Evolutionary conservation across 768 basidiomycete species (phyloP), one percentile per base, ranked within the genome.

Genomic region (Boletellus sp.): DNA sequence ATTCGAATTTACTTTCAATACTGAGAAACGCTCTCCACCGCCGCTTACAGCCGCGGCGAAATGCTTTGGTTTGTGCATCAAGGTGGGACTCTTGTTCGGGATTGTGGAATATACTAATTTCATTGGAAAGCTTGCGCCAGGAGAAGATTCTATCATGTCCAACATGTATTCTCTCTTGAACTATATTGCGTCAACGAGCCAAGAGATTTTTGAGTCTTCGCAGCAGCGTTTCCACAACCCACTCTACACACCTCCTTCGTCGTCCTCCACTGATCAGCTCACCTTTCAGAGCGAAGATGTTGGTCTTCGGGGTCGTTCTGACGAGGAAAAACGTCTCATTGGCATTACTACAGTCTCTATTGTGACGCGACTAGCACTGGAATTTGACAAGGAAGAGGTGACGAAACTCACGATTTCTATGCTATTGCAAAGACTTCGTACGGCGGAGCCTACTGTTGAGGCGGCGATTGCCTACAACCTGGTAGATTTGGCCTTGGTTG

Each of bases 81-180:
- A 85, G 70, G 91, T 91, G 57, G 23, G 39, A 9, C 3, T 45
- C 23, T 13, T 26, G 26, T 40, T 6, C 32, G 11, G 20, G n/a
- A 6, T 34, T 13, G 22, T 50, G 11, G 31, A 36, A 43, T 17
- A 9, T 51, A 38, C 22, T 38, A 24, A 56, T 42, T 55, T 50
- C 20, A 43, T 53, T 10, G 33, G 37, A 34, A 52, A 93, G 90
- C 74, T 91, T 34, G 84, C 89, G 15, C 86, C 89, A 15, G 90
- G 89, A 37, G 89, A 93, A 56, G 93, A 94, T 62, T 78, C 93
- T 33, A 78, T 90, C 63, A 85, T 94, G 80, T 97, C 94, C 4
- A 91, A 94, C 57, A 87, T 97, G 84, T 97, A 98, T 67, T 96
- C 95, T 5, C 79, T 98, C 12, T 77, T 98, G 52, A 97, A 98